Percentiles rank a stretch among this genome's conserved stretches.
phyloP scores from a whole-genome alignment of 108 stramenopile species.

The Thalassiosira profunda region DNA sequence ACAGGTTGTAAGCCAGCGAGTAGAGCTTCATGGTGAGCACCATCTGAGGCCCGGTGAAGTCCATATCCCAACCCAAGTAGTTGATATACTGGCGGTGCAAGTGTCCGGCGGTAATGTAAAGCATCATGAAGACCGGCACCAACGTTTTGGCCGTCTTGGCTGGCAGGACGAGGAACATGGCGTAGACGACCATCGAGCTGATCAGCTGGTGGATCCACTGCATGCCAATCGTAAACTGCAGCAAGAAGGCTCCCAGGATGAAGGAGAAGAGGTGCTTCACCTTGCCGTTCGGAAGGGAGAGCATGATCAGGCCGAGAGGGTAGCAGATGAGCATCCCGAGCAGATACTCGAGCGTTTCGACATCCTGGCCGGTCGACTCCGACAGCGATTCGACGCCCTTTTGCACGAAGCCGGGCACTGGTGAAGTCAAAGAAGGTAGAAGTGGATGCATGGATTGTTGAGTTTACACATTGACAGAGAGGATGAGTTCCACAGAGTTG shows the following conservation, averaged over 20 bases:
- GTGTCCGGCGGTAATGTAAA: conserved; percentile 92
- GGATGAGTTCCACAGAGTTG: too few species aligned
- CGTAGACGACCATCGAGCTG: conserved; percentile 87
- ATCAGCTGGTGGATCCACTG: conserved; percentile 98
- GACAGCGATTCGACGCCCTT: conserved; percentile 65
- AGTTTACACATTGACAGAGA: neutral
- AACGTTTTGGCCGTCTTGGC: conserved; percentile 69
- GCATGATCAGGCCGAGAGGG: conserved; percentile 91
- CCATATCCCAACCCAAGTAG: conserved; percentile 97
- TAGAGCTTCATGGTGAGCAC: conserved; percentile 97
- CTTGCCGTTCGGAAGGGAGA: conserved; percentile 77
- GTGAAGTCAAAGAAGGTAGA: neutral
- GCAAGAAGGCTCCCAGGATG: conserved; percentile 88
- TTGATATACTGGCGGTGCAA: conserved; percentile 96
- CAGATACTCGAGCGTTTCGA: conserved; percentile 85
- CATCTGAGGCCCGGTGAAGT: conserved; percentile 97
- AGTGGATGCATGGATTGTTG: neutral
- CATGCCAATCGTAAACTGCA: conserved; percentile 90
- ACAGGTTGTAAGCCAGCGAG: conserved; percentile 97
- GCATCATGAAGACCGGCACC: conserved; percentile 91
- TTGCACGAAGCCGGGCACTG: conserved; percentile 80
- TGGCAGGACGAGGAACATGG: conserved; percentile 81
- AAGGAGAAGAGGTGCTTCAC: conserved; percentile 91
- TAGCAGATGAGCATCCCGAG: conserved; percentile 92
- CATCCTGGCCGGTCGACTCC: conserved; percentile 83